Base-by-base conservation (phyloP, 495 filamentous ascomycete species). In the Thermochaetoides thermophila region DNA sequence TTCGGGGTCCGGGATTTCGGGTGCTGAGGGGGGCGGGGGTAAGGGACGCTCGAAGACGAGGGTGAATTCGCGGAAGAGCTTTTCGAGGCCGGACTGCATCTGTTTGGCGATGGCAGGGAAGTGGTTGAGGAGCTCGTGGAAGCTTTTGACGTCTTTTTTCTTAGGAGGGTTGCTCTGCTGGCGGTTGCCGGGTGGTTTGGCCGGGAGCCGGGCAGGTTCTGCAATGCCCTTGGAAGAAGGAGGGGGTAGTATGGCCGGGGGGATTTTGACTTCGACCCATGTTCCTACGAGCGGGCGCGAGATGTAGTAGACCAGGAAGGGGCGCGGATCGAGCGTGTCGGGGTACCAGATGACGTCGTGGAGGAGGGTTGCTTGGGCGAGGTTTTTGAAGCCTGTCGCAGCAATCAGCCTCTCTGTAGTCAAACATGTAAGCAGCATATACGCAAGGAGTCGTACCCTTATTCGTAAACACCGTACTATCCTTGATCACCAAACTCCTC, bases 281-380 rank as follows among this genome's bases (percentile, higher is more conserved):
- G 73, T 71, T 11, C 91, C 91, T 17, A 95, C 65, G 35, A 99
- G 56, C n/a, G 91, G 91, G 22, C 74, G 74, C 11, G 86, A 92
- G 34, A 99, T 91, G 54, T 84, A 96, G 66, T 99, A 96, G 33
- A 99, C 73, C 22, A 99, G 73, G 80, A 91, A 99, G 70, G 81
- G 76, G 29, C 81, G 74, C 14, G 81, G 76, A 24, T 94, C 86
- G 35, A 77, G 64, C 13, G 63, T 74, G 41, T 95, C 78, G 20
- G 81, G 74, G 50, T 89, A 86, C 67, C 81, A 95, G n/a, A 95
- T 60, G 24, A 66, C 68, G 51, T 96, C 91, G 38, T 75, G 72
- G 25, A 96, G 59, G 14, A 99, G 61, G 55, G 89, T 92, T 16
- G 84, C 81, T 50, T 96, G 91, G 33, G 81, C 82, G 34, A 94